Conservation (phyloP, 805 yeast species). For the Teunomyces aglyptinius region DNA sequence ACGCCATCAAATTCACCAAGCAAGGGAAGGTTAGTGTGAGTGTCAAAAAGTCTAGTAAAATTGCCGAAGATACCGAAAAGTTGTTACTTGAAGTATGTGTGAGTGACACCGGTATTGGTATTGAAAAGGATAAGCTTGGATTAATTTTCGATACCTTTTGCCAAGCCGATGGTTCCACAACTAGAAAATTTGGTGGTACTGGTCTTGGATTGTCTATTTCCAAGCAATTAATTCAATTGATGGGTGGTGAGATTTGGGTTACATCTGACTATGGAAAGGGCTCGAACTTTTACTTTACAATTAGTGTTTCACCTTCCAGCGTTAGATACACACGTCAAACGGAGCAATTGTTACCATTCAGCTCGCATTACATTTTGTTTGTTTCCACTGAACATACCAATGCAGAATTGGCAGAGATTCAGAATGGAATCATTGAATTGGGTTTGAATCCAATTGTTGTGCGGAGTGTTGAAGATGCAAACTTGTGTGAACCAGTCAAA, state of each 20-base stretch:
- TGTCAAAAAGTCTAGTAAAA: conserved; percentile 52
- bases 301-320: conserved; percentile 71
- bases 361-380: conserved; percentile 65
- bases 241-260: conserved; percentile 96
- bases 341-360: conserved; percentile 70
- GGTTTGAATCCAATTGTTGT: conserved; percentile 64
- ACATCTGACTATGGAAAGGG: conserved; percentile 78
- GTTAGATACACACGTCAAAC: conserved; percentile 61
- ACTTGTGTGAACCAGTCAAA: conserved; percentile 53
- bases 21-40: conserved; percentile 77
- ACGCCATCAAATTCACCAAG: conserved; percentile 85
- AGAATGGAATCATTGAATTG: conserved; percentile 49
- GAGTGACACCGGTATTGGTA: conserved; percentile 88
- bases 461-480: conserved; percentile 54
- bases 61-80: conserved; percentile 39
- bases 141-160: conserved; percentile 87
- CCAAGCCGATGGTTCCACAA: conserved; percentile 92
- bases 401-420: conserved; percentile 50
- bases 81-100: conserved; percentile 76
- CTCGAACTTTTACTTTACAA: conserved; percentile 78
- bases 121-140: conserved; percentile 79
- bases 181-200: conserved; percentile 91
- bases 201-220: conserved; percentile 88
- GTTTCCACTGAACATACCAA: conserved; percentile 62
- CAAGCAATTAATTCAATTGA: conserved; percentile 78